Base-by-base conservation (phyloP, 768 basidiomycete species). In the Mycena vitilis region DNA sequence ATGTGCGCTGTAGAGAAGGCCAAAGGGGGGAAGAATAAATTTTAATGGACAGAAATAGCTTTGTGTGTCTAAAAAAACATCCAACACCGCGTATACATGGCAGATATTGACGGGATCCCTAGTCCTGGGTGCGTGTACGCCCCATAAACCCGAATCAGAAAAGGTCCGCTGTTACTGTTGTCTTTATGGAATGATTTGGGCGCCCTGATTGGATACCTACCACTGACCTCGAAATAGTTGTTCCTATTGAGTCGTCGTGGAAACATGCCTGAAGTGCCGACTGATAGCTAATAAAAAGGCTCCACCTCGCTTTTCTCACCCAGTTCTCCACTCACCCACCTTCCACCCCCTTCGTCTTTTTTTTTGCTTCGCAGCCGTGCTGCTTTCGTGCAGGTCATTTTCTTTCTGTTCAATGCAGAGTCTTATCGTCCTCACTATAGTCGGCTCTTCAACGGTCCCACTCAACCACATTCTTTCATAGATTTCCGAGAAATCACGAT, bases 1-100 rank as follows among this genome's bases (percentile, higher is more conserved):
- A 91, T 94, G 91, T 89, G 87, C 72, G 85, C 88, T 18, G 86
- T 94, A 57, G 92, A 90, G 78, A 89, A 87, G 77, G 80, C 81
- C 65, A 88, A 87, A 71, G 81, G 78, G 47, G 70, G 72, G 23
- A 74, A 74, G 65, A 55, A 64, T 58, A 70, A 75, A 65, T 74
- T 57, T 47, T 59, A 48, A 65, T 37, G 51, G 36, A 56, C 40
- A 15, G 18, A 45, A 65, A 65, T 58, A 63, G 55, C 12, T 9
- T 23, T 9, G n/a, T 15, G n/a, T 12, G 40, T 11, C 15, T 30
- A 30, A 30, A 23, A 44, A 58, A 45, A 42, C 30, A 2, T 51
- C 2, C 40, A 42, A 42, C 40, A 11, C 44, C 42, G 44, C 56
- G 48, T 53, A 36, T 53, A 36, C 20, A 56, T 5, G 40, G 22